phyloP scores from a whole-genome alignment of 2,329 filamentous ascomycete species.

The Penicillium sp. region DNA sequence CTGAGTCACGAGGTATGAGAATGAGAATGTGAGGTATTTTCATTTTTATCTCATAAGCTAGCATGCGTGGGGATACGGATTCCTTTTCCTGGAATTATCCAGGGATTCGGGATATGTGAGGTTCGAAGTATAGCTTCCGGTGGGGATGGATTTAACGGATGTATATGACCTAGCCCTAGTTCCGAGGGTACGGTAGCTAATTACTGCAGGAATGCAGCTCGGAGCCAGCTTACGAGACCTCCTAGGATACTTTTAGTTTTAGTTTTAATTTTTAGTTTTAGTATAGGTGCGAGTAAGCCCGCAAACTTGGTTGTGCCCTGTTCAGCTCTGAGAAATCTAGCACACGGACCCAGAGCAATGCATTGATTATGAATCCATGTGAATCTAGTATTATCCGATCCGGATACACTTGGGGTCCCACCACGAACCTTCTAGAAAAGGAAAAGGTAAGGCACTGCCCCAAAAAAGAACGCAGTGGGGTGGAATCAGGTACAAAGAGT shows the following conservation, averaged over 20 bases:
- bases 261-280: neutral
- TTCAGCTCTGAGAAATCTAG: no score
- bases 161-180: neutral
- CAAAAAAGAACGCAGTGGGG: conserved; percentile 15
- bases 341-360: neutral
- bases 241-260: neutral
- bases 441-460: conserved; percentile 1
- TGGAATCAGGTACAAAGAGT: conserved; percentile 4
- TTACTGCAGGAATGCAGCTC: neutral
- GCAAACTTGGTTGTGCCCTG: neutral
- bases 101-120: neutral
- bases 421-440: conserved; percentile 19
- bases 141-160: neutral
- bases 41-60: no score
- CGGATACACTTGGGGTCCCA: neutral
- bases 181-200: neutral
- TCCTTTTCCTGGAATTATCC: neutral
- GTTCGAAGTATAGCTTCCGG: neutral
- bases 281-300: neutral
- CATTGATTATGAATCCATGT: neutral
- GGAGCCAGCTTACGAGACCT: neutral
- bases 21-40: neutral
- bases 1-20: neutral
- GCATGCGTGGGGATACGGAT: neutral
- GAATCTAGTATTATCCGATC: neutral